Percentiles rank a stretch among this genome's conserved stretches.
These are phyloP conservation scores for Chlamydomonas urium DNA, from an alignment of 139 green algal species.

Conservation along the genomic window DNA sequence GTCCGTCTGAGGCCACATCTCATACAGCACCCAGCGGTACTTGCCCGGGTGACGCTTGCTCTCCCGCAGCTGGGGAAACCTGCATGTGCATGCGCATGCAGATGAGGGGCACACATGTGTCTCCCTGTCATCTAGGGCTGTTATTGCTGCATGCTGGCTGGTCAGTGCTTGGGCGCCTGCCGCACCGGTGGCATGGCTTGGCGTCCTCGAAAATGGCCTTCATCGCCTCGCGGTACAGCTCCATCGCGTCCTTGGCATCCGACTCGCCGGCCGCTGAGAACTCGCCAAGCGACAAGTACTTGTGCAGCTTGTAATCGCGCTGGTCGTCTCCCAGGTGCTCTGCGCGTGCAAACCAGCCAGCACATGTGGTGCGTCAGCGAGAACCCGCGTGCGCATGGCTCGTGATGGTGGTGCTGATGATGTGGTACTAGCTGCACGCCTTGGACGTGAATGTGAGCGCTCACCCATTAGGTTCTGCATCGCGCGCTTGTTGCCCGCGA, in stretches of 20 bases:
- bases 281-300: conserved; percentile 51
- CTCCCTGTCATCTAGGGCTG: too few relatives aligned
- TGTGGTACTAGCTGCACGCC: too few relatives aligned
- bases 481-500: conserved; percentile 52
- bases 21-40: conserved; percentile 58
- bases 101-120: too few relatives aligned
- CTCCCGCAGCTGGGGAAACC: conserved; percentile 50
- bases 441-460: too few relatives aligned
- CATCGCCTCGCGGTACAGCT: conserved; percentile 44
- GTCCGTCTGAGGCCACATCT: conserved; percentile 57
- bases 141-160: too few relatives aligned
- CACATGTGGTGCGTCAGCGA: too few relatives aligned
- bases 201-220: conserved; percentile 36
- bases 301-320: conserved; percentile 39
- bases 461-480: conserved; percentile 48
- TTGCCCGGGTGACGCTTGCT: conserved; percentile 55
- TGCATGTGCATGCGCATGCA: too few relatives aligned
- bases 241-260: conserved; percentile 11
- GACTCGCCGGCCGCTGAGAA: conserved; percentile 24
- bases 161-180: background rate
- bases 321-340: conserved; percentile 41
- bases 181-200: conserved; percentile 41
- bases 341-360: too few relatives aligned
- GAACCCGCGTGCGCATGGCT: too few relatives aligned
- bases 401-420: too few relatives aligned